Conservation (phyloP, 306 rosid species). For the Cyamopsis tetragonoloba region DNA sequence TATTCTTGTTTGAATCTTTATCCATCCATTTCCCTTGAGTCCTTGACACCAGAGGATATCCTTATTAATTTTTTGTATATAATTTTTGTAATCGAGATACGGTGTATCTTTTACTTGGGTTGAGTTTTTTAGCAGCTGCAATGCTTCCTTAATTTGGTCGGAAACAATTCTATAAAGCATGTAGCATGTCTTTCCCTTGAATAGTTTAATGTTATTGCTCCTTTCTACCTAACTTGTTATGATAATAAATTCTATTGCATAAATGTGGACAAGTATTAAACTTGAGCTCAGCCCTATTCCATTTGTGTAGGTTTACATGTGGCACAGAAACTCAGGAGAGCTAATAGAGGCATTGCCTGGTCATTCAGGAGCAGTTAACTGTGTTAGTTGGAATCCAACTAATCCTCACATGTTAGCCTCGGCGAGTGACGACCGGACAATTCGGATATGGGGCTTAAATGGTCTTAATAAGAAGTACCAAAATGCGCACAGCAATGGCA, state of each 20-base stretch:
- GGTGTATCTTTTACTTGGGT: not conserved
- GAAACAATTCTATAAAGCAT: not conserved
- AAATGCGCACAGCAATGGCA: conserved; percentile 63
- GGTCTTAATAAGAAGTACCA: conserved; percentile 52
- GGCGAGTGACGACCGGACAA: conserved; percentile 91
- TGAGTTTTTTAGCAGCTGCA: not conserved
- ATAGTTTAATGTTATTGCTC: not conserved
- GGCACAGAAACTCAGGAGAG: conserved; percentile 81
- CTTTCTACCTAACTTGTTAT: not conserved
- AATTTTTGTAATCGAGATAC: conserved; percentile 6
- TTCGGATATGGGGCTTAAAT: conserved; percentile 91
- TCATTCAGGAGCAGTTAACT: conserved; percentile 92
- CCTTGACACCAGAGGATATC: no score
- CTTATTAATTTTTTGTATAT: no score
- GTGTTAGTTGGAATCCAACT: conserved; percentile 95
- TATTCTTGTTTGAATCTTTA: no score
- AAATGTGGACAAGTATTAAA: not conserved
- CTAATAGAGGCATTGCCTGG: conserved; percentile 73
- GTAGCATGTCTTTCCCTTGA: not conserved
- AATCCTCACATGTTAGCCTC: conserved; percentile 98
- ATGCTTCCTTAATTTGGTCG: not conserved
- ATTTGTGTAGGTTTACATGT: conserved; percentile 69
- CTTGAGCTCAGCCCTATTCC: conserved; percentile 15
- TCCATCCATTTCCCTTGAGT: no score
- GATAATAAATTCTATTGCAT: not conserved